Evolutionary conservation across 352 stramenopile species (phyloP).

Genomic region (Globisporangium viniferum): DNA sequence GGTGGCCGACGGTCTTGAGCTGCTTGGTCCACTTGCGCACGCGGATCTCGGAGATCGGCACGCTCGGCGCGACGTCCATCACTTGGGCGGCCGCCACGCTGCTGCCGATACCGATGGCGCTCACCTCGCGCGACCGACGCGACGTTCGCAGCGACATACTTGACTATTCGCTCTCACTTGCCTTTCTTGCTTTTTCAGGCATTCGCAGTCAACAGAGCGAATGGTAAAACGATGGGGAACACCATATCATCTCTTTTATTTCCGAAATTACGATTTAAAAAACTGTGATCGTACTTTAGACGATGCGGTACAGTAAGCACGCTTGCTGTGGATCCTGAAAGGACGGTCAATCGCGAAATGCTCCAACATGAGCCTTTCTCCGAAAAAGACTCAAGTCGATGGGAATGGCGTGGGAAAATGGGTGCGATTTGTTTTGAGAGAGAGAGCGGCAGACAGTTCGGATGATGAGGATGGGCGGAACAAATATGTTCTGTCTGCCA

Average conservation of each 20-base stretch:
- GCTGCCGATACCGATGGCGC: slow-evolving; percentile 2
- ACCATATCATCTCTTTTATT: background rate
- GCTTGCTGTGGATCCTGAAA: too few species aligned
- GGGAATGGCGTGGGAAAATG: background rate
- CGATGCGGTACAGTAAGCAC: too few species aligned
- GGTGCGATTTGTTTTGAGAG: background rate
- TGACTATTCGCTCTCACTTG: background rate
- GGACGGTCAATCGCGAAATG: too few species aligned
- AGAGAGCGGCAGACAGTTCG: background rate
- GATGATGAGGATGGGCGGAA: background rate
- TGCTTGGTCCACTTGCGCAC: slow-evolving; percentile 74
- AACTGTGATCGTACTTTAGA: too few species aligned
- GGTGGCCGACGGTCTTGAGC: slow-evolving; percentile 63
- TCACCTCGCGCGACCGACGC: slow-evolving; percentile 24
- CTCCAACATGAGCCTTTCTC: too few species aligned
- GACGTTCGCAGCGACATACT: slow-evolving; percentile 52
- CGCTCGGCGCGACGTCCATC: slow-evolving; percentile 31
- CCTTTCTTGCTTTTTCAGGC: background rate
- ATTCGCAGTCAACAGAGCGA: background rate
- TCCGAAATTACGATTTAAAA: background rate
- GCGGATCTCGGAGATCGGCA: slow-evolving; percentile 63
- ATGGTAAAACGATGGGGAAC: background rate
- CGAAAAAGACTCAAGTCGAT: background rate
- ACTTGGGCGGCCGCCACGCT: background rate
- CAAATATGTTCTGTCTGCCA: background rate